A percentile compares a stretch with the other conserved stretches of the same genome.
Conservation (phyloP, 2,329 filamentous ascomycete genomes). For the Penicillium freii region DNA sequence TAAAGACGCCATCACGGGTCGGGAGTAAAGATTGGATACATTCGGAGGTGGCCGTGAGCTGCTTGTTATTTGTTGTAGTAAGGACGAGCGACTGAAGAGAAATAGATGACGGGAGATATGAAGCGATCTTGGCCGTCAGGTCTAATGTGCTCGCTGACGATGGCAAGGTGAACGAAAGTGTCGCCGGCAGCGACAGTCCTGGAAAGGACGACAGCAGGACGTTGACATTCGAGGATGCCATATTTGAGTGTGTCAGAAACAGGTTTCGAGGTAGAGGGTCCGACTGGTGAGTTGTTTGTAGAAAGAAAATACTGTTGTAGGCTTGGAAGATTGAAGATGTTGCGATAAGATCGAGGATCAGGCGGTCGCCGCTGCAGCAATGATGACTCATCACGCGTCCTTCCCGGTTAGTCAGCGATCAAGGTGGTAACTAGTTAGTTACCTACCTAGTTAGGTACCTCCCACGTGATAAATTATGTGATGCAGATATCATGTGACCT, state of each 20-base stretch:
- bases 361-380: background rate
- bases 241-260: conserved; percentile 32
- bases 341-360: conserved; percentile 20
- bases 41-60: conserved; percentile 54
- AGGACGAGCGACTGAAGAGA: conserved; percentile 63
- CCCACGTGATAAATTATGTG: background rate
- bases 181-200: conserved; percentile 78
- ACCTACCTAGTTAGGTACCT: no score
- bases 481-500: conserved; percentile 4
- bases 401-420: background rate
- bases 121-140: conserved; percentile 61
- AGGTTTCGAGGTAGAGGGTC: background rate
- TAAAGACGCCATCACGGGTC: conserved; percentile 33
- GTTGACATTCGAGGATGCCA: conserved; percentile 65
- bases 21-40: conserved; percentile 64
- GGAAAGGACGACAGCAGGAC: conserved; percentile 81
- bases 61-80: conserved; percentile 76
- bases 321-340: background rate
- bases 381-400: background rate
- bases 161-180: conserved; percentile 71
- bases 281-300: background rate
- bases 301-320: background rate
- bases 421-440: no score
- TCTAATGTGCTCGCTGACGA: conserved; percentile 64
- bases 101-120: conserved; percentile 58